These are phyloP conservation scores for Aspergillus versicolor DNA, from an alignment of 2,329 filamentous ascomycete species.

Conservation along the genomic window DNA sequence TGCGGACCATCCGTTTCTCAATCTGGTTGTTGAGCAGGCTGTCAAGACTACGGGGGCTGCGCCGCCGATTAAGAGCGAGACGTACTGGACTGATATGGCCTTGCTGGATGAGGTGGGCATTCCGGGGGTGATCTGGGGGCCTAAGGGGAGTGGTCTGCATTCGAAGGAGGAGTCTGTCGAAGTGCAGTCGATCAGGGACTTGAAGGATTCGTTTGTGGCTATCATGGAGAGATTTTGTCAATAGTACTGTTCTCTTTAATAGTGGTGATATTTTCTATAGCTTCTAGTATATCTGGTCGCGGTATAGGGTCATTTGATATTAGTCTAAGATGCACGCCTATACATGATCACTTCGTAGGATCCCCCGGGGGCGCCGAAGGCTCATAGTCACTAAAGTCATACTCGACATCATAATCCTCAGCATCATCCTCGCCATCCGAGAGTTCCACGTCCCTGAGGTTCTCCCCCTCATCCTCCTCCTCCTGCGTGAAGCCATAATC, in stretches of 20 bases:
- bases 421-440: slow-evolving; percentile 32
- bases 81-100: background rate
- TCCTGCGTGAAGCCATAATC: slow-evolving; percentile 33
- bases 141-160: background rate
- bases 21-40: background rate
- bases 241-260: background rate
- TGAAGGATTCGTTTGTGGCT: background rate
- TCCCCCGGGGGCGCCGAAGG: slow-evolving; percentile 15
- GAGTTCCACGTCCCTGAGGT: slow-evolving; percentile 33
- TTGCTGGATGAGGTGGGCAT: background rate
- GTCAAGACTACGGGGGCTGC: background rate
- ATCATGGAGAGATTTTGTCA: background rate
- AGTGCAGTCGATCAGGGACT: background rate
- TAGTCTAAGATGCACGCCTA: no score
- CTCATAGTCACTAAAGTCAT: slow-evolving; percentile 34
- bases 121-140: background rate
- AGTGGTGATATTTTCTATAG: background rate
- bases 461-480: slow-evolving; percentile 35
- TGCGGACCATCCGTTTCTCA: background rate
- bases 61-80: background rate
- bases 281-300: background rate
- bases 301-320: no score
- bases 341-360: background rate
- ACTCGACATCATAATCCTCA: slow-evolving; percentile 36
- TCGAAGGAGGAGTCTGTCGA: background rate